Conservation (phyloP, 1,284 basidiomycete species). For the Sporisorium graminicola region DNA sequence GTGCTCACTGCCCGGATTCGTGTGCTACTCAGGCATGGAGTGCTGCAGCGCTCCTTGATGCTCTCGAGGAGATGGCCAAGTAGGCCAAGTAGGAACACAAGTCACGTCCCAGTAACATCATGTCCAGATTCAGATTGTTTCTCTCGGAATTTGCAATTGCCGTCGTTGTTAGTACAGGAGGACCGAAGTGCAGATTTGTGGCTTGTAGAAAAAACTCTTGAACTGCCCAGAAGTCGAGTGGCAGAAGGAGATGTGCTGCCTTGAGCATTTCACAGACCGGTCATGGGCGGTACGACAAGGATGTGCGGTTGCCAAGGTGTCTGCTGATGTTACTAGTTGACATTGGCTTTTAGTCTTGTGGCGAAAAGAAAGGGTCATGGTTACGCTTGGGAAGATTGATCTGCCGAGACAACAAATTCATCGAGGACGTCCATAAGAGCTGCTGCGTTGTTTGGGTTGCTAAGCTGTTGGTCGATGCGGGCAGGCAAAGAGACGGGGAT, state of each 20-base stretch:
- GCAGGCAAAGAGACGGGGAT: neutral
- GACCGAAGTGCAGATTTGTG: neutral
- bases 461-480: conserved; percentile 17
- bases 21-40: conserved; percentile 66
- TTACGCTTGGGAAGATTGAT: conserved; percentile 20
- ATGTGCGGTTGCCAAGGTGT: neutral
- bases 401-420: conserved; percentile 31
- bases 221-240: neutral
- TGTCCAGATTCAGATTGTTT: neutral
- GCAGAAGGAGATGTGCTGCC: neutral
- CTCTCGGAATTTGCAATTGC: conserved; percentile 8
- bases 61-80: conserved; percentile 54
- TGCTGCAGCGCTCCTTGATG: conserved; percentile 61
- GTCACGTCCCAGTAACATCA: neutral
- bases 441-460: conserved; percentile 51
- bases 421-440: conserved; percentile 52
- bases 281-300: neutral
- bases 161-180: neutral
- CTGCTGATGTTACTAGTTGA: neutral
- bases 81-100: conserved; percentile 11
- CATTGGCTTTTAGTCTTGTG: neutral
- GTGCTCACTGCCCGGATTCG: conserved; percentile 57
- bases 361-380: neutral
- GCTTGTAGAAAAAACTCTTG: neutral
- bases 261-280: neutral